Percentiles rank a stretch among this genome's conserved stretches.
These are phyloP conservation scores for Didymellaceae sp. DNA, from an alignment of 2,329 filamentous ascomycete species.

Conservation along the genomic window DNA sequence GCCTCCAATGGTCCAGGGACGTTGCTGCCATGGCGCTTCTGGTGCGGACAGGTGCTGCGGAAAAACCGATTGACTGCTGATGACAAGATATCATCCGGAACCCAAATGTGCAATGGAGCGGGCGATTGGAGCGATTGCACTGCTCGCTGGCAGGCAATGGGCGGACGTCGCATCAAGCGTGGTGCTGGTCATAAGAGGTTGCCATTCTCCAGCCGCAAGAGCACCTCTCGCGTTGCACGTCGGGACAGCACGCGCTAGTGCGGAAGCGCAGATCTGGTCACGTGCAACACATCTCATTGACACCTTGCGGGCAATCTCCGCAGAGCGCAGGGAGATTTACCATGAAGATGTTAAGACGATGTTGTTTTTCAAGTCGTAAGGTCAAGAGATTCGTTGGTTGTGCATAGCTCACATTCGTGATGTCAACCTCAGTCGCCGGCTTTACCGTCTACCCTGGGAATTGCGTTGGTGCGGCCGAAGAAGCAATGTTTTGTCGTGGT, in stretches of 20 bases:
- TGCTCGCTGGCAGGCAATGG: constrained; percentile 59
- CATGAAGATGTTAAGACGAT: too few species aligned
- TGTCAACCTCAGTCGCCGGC: not conserved
- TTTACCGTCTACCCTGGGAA: too few species aligned
- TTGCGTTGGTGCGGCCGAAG: too few species aligned
- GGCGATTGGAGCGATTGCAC: constrained; percentile 52
- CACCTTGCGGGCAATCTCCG: too few species aligned
- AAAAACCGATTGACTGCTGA: constrained; percentile 60
- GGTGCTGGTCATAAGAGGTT: constrained; percentile 30
- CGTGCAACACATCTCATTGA: too few species aligned
- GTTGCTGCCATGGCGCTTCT: constrained; percentile 63
- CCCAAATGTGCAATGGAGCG: constrained; percentile 60
- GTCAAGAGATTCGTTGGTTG: too few species aligned
- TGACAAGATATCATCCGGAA: constrained; percentile 63
- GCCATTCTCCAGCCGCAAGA: constrained; percentile 12
- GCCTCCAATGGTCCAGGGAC: constrained; percentile 70
- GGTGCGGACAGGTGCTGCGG: constrained; percentile 53
- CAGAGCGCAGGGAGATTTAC: too few species aligned
- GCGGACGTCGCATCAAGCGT: constrained; percentile 56
- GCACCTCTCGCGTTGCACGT: constrained; percentile 13
- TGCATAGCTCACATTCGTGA: too few species aligned
- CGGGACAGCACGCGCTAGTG: constrained; percentile 6
- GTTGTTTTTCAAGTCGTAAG: too few species aligned
- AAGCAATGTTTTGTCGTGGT: not conserved
- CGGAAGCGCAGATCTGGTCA: not conserved